Conservation (phyloP, 2,329 filamentous ascomycete genomes). For the Hypoxylon sp. region DNA sequence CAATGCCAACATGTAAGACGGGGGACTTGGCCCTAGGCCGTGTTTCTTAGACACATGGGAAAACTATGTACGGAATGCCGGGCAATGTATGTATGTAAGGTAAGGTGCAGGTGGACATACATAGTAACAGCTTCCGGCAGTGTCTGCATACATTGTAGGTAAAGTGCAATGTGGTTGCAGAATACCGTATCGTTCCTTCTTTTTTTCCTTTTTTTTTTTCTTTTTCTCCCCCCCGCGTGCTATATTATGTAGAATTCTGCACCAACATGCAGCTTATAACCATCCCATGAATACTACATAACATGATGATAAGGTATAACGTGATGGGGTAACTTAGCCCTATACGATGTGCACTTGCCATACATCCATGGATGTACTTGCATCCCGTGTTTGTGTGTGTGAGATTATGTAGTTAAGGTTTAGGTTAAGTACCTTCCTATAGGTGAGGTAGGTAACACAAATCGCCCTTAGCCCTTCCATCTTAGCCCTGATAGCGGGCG, state of each 20-base stretch:
- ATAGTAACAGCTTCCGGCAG: constrained; percentile 18
- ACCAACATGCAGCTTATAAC: constrained; percentile 11
- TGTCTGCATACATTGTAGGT: constrained; percentile 1
- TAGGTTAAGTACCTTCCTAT: background rate
- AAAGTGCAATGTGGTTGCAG: background rate
- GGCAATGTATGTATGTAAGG: constrained; percentile 2
- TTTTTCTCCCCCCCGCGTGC: background rate
- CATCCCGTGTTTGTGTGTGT: constrained; percentile 4
- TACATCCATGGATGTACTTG: too few relatives aligned
- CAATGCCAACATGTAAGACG: constrained; percentile 12
- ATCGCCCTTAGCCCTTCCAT: constrained; percentile 1
- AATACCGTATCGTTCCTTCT: constrained; percentile 5
- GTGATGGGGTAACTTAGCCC: background rate
- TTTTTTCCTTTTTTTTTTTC: too few relatives aligned
- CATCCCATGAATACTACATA: constrained; percentile 2
- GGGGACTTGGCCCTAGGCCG: constrained; percentile 9
- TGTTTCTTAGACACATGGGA: background rate
- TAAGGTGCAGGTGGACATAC: constrained; percentile 9
- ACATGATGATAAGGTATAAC: background rate
- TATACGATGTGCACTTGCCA: background rate
- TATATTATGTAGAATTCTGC: constrained; percentile 21
- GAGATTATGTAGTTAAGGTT: constrained; percentile 10
- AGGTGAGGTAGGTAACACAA: constrained; percentile 21
- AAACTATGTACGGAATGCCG: constrained; percentile 2
- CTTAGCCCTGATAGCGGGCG: constrained; percentile 25